Base-by-base conservation (phyloP, 2,329 filamentous ascomycete species). In the Neophaeococcomyces mojaviensis region DNA sequence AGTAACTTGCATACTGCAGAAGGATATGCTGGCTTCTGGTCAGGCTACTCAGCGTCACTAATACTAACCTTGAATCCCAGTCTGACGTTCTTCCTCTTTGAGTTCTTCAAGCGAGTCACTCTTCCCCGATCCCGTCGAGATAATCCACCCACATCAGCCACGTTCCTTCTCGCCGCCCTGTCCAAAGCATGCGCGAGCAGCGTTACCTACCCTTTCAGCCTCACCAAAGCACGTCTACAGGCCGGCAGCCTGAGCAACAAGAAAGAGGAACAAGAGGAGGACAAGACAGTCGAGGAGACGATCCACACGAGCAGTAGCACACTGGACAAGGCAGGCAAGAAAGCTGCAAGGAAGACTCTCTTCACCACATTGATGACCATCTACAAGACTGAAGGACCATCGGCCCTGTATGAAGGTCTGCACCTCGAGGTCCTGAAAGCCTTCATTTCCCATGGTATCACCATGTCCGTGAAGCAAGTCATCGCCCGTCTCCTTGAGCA, bases 41-140 rank as follows among this genome's bases (percentile, higher is more conserved):
- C 87, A 0, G 88, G 88, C 0, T 94, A 94, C 63, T 86, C 84
- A 16, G 87, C 88, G 2, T 82, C 78, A 18, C 64, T 94, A 48
- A 73, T 95, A 32, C 68, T 94, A 41, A 89, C 88, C 1, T 71
- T 94, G 22, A 95, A 95, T 58, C 88, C 89, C 1, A 83, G 84
- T 53, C 76, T 95, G 52, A 94, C 89, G 0, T 89, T 95, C 61
- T 81, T 90, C 55, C 69, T 94, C 24, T 86, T 94, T 59, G 82
- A 87, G 55, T 67, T 82, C 6, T 68, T 92, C 16, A 81, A 83
- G 54, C 73, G 77, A 43, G 60, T 71, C 1, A 61, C 84, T 2
- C 69, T 88, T 1, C 70, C 74, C 3, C 66, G 69, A 6, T 67
- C 71, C 32, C 74, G 70, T 55, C 68, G 74, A 7, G 67, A 70